Base-by-base conservation (phyloP, 2,329 filamentous ascomycete genomes). In the Colletotrichum musicola region DNA sequence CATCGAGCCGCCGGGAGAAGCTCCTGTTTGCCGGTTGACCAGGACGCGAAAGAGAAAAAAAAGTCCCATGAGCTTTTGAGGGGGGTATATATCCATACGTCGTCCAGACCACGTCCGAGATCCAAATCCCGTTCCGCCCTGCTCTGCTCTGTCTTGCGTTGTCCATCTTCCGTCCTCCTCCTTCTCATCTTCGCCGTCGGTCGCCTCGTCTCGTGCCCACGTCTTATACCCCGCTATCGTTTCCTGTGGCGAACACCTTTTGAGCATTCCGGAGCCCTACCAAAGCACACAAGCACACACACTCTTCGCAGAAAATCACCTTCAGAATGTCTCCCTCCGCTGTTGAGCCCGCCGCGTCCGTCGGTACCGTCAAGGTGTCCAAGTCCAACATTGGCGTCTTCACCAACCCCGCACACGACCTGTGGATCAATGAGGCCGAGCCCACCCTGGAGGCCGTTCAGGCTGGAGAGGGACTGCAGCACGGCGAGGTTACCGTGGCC, bases 351-450 rank as follows among this genome's bases (percentile, higher is more conserved):
- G 68, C 74, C 63, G 71, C 71, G 6, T 59, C 68, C 14, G 59
- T 69, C 59, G 56, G 66, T 25, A 54, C 65, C 44, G 76, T 83
- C 59, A 80, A 82, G 78, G 82, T 86, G 54, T 83, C 87, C 67
- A 96, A 97, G 86, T 83, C 93, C 66, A 98, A 98, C 83, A 97
- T 98, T 78, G 95, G 94, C 74, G 94, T 98, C 73, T 98, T 92
- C 86, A 98, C 95, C 60, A 97, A 98, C 83, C 94, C 95, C 18
- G 88, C 89, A 67, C 95, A 98, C 79, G 93, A 97, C 69, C 86
- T 98, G 61, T 98, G 95, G 93, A 89, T 98, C 70, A 92, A 87
- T 64, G 90, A 93, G 72, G 90, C 95, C 13, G 86, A 89, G 74
- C 95, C 95, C 4, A 90, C 88, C 51, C 82, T 93, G 27, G 92